Evolutionary conservation across 1,284 basidiomycete genomes (phyloP).

Genomic region (Schizophyllum amplum): DNA sequence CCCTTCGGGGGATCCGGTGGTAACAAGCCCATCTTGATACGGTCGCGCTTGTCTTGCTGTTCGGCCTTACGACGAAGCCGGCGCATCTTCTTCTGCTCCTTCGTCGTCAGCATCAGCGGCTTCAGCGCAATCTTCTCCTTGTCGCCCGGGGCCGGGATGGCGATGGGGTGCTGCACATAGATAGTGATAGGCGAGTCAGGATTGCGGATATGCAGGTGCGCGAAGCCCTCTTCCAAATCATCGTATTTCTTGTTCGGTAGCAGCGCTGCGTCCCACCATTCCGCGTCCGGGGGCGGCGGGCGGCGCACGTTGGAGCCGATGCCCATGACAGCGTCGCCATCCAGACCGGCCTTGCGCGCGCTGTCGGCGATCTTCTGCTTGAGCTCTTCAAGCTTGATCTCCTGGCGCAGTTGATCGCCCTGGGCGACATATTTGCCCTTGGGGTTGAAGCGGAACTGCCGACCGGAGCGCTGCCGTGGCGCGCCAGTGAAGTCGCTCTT

Average conservation of each 20-base stretch:
- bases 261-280: slow-evolving; percentile 97
- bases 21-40: slow-evolving; percentile 92
- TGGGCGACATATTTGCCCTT: slow-evolving; percentile 87
- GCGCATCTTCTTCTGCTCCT: slow-evolving; percentile 97
- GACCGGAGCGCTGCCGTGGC: slow-evolving; percentile 61
- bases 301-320: slow-evolving; percentile 64
- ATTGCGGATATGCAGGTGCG: slow-evolving; percentile 53
- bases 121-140: slow-evolving; percentile 72
- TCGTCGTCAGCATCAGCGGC: slow-evolving; percentile 85
- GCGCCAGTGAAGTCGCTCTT: slow-evolving; percentile 47
- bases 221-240: slow-evolving; percentile 39
- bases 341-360: slow-evolving; percentile 87
- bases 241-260: slow-evolving; percentile 76
- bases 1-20: slow-evolving; percentile 96
- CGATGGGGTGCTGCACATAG: slow-evolving; percentile 96
- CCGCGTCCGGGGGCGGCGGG: slow-evolving; percentile 78
- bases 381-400: slow-evolving; percentile 81
- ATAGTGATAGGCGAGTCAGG: slow-evolving; percentile 77
- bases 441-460: slow-evolving; percentile 77
- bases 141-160: slow-evolving; percentile 86
- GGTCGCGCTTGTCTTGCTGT: slow-evolving; percentile 90
- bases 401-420: slow-evolving; percentile 80
- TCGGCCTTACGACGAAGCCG: slow-evolving; percentile 84
- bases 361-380: slow-evolving; percentile 91
- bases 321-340: slow-evolving; percentile 72